Base-by-base conservation (phyloP, 2,329 filamentous ascomycete species). In the Fusarium agapanthi region DNA sequence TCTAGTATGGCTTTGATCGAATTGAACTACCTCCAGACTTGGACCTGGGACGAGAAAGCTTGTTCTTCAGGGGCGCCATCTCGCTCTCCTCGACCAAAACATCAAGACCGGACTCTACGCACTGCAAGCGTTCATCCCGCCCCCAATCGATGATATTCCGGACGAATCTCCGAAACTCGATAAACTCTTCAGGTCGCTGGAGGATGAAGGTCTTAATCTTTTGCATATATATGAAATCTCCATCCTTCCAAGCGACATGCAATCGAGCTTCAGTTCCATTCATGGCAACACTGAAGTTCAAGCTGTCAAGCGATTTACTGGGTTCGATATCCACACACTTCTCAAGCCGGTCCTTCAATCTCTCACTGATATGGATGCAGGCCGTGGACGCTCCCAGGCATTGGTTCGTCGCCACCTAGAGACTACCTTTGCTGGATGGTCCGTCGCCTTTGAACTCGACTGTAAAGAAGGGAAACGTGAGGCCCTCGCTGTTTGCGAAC, bases 81-180 rank as follows among this genome's bases (percentile, higher is more conserved):
- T 44, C 43, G 11, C 11, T 13, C 11, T 56, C 64, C 24, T 73
- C 56, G 1, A 48, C 20, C 9, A 74, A 40, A 7, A 41, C 15
- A 20, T 67, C 56, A 14, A 74, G 44, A 10, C 72, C 65, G 4
- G 66, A 32, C 24, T 63, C 71, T 48, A 83, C 80, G 7, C 69
- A 69, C 4, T 67, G 55, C n/a, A 83, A 61, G 10, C 80, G 77
- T 35, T 61, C 44, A 32, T 74, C 71, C 30, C 67, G 75, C 1
- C 80, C 81, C 80, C 80, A 82, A 51, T 82, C 80, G 13, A 83
- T 71, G n/a, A 83, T 82, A 45, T 82, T 83, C 13, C 59, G 75
- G 30, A 82, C 77, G 47, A 76, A 75, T 35, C 75, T 79, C 56
- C 78, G 77, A 51, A 84, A 81, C 13, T 77, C 66, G 5, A 79